phyloP scores from a whole-genome alignment of 1,284 basidiomycete species.

The Mixia osmundae region DNA sequence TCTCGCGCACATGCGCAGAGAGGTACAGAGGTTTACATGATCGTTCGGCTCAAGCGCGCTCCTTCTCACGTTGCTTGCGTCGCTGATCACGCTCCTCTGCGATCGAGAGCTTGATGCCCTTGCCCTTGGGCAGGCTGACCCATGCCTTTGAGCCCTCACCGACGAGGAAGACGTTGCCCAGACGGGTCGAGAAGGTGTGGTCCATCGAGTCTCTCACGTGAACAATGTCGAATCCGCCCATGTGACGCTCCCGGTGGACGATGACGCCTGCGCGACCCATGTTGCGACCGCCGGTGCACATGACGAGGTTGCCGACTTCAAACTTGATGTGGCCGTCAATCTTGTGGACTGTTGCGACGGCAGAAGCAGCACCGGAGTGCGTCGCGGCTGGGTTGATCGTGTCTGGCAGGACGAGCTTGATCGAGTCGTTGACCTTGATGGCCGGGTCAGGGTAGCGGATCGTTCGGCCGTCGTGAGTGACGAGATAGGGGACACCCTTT shows the following conservation, averaged over 20 bases:
- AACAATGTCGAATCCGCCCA: slow-evolving; percentile 93
- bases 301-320: slow-evolving; percentile 90
- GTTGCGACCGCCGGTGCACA: slow-evolving; percentile 97
- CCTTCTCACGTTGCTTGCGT: slow-evolving; percentile 13
- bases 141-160: slow-evolving; percentile 87
- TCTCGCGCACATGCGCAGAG: too few species aligned
- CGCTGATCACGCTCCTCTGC: slow-evolving; percentile 25
- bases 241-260: slow-evolving; percentile 84
- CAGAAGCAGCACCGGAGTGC: slow-evolving; percentile 6
- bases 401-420: slow-evolving; percentile 77
- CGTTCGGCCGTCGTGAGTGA: slow-evolving; percentile 97
- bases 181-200: slow-evolving; percentile 85
- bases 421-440: slow-evolving; percentile 92
- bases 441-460: slow-evolving; percentile 96
- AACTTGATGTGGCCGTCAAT: slow-evolving; percentile 87
- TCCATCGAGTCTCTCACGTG: slow-evolving; percentile 92
- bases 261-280: slow-evolving; percentile 96
- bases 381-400: slow-evolving; percentile 4
- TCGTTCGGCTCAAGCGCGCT: too few species aligned
- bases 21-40: too few species aligned
- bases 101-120: slow-evolving; percentile 64
- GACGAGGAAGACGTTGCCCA: slow-evolving; percentile 94
- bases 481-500: slow-evolving; percentile 85
- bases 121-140: slow-evolving; percentile 94
- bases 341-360: slow-evolving; percentile 28